Evolutionary conservation across 768 basidiomycete genomes (phyloP), one percentile per base, ranked within the genome.

Genomic region (Lentinus tigrinus): DNA sequence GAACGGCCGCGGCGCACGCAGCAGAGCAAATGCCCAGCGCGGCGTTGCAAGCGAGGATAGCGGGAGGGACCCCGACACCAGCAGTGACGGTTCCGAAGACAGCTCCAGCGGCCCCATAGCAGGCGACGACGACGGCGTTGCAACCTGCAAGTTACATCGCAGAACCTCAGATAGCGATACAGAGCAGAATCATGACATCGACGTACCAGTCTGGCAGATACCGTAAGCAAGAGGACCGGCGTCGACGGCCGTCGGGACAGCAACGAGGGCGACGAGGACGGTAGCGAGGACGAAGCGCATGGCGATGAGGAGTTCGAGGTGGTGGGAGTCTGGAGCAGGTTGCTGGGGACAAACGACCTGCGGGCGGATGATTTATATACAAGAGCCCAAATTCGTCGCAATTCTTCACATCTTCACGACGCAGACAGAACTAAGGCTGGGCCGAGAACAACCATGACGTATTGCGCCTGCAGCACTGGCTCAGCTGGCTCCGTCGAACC

Each of bases 21-120:
- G 75, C 71, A n/a, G 72, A 71, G 52, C 79, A 81, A 0, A 70
- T 71, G 0, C 81, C 80, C 8, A 79, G 70, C 0, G 72, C 79
- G 3, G 67, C 57, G 63, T 81, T 81, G 69, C 79, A 81, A 0
- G 43, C 74, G 5, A 80, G 9, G 46, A 77, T 69, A 7, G 67
- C 74, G 2, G 76, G 66, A 1, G 79, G 77, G 3, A 75, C 73
- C 1, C 68, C 67, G 0, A 73, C 53, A 3, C 73, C 73, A 1
- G 76, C 77, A 17, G 75, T 54, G 46, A 78, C 64, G 3, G 77
- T 78, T 4, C 79, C 80, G 55, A 81, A 81, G 0, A 72, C 74
- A 39, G 67, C 54, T 0, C 78, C 78, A 1, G 77, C 77, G 0
- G 69, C 76, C 1, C 76, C 71, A 48, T 80, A 81, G 64, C 79